Percentiles rank a stretch among this genome's conserved stretches.
Evolutionary conservation across 768 basidiomycete genomes (phyloP).

Genomic region (Naematelia encephala): DNA sequence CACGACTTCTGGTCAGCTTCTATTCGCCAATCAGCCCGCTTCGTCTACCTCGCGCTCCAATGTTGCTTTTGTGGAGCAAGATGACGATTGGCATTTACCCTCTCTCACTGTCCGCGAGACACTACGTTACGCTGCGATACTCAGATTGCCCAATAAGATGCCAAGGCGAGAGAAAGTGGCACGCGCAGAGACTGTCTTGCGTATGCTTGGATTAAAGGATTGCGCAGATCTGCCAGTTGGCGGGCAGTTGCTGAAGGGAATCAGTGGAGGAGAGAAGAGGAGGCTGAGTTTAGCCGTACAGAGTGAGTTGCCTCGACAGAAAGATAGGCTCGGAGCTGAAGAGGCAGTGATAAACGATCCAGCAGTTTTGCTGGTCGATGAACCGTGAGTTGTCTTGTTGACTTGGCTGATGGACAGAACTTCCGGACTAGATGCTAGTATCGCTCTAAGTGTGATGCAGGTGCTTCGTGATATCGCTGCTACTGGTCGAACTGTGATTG

Average conservation of each 20-base stretch:
- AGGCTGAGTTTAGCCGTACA: conserved; percentile 55
- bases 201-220: conserved; percentile 55
- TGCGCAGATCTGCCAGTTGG: conserved; percentile 57
- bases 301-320: conserved; percentile 34
- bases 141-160: conserved; percentile 51
- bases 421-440: conserved; percentile 55
- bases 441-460: conserved; percentile 56
- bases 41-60: conserved; percentile 27
- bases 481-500: conserved; percentile 54
- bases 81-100: conserved; percentile 53
- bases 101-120: conserved; percentile 48
- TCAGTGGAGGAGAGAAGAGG: conserved; percentile 58
- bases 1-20: conserved; percentile 41
- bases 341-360: conserved; percentile 51
- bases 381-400: conserved; percentile 26
- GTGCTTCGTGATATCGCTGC: conserved; percentile 53
- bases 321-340: conserved; percentile 1
- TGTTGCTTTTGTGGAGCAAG: conserved; percentile 53
- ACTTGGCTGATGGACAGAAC: conserved; percentile 23
- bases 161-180: conserved; percentile 50
- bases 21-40: conserved; percentile 38
- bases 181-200: conserved; percentile 55
- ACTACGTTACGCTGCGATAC: conserved; percentile 52
- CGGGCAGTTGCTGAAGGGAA: conserved; percentile 54
- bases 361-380: conserved; percentile 52